These are phyloP conservation scores for Auxenochlorella protothecoides DNA, from an alignment of 139 green algal genomes.

Conservation along the genomic window DNA sequence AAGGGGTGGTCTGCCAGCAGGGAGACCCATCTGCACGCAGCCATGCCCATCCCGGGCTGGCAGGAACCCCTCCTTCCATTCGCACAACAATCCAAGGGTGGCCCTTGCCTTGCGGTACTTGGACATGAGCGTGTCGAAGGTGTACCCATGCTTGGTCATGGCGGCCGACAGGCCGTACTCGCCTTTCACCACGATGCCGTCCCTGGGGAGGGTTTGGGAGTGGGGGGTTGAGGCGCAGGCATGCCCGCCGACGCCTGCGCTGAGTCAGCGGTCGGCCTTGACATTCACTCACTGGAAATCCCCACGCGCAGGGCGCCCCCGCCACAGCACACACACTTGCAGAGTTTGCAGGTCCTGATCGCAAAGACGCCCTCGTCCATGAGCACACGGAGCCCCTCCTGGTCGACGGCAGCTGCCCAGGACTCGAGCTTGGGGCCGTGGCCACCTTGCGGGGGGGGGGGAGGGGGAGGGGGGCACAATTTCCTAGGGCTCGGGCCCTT, in stretches of 20 bases:
- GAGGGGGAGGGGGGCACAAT: not conserved
- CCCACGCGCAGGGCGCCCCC: too few relatives aligned
- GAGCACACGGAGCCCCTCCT: slow-evolving; percentile 22
- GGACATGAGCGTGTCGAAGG: slow-evolving; percentile 60
- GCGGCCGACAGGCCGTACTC: slow-evolving; percentile 58
- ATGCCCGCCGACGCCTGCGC: too few relatives aligned
- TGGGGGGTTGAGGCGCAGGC: too few relatives aligned
- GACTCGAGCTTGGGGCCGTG: slow-evolving; percentile 28
- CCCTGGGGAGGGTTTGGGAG: not conserved
- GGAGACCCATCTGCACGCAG: too few relatives aligned
- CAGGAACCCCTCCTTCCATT: not conserved
- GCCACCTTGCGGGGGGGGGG: slow-evolving; percentile 13
- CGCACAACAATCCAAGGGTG: not conserved
- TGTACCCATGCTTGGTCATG: slow-evolving; percentile 45
- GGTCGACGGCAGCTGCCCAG: slow-evolving; percentile 24
- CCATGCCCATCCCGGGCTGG: too few relatives aligned
- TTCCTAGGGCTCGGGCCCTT: too few relatives aligned
- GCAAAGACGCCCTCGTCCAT: slow-evolving; percentile 32
- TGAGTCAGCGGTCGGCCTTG: too few relatives aligned
- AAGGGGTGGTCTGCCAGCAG: too few relatives aligned
- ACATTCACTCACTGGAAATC: too few relatives aligned
- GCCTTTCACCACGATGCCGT: slow-evolving; percentile 40
- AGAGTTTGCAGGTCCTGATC: slow-evolving; percentile 61
- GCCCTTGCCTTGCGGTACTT: slow-evolving; percentile 33
- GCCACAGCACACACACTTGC: slow-evolving; percentile 9